Conservation (phyloP, 345 rosid species). For the Populus euphratica region DNA sequence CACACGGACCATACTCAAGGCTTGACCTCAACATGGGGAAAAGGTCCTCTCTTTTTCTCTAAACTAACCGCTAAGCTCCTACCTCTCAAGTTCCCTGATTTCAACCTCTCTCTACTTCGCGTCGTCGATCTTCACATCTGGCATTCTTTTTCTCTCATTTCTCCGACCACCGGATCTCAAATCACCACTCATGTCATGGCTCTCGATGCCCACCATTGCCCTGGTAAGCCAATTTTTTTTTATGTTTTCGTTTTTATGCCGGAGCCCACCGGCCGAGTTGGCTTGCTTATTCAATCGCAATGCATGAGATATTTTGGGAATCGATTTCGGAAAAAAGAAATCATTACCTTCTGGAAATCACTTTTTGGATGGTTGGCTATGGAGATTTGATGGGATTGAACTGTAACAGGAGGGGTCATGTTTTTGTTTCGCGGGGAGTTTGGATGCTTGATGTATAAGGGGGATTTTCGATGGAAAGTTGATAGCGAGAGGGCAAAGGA, state of each 20-base stretch:
- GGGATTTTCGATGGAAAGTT: constrained; percentile 71
- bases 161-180: constrained; percentile 41
- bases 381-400: background rate
- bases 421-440: constrained; percentile 69
- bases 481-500: constrained; percentile 25
- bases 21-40: constrained; percentile 51
- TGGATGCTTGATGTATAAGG: constrained; percentile 68
- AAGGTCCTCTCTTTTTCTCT: constrained; percentile 73
- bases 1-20: constrained; percentile 74
- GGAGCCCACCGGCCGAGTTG: no score
- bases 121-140: constrained; percentile 52
- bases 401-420: constrained; percentile 60
- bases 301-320: no score
- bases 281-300: no score
- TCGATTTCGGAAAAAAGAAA: no score
- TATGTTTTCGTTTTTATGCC: no score
- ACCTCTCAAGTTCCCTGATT: constrained; percentile 59
- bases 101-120: constrained; percentile 61
- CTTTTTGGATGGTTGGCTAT: no score
- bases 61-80: constrained; percentile 63
- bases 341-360: no score
- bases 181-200: constrained; percentile 47
- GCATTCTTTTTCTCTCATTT: constrained; percentile 48
- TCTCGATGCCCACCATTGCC: constrained; percentile 72
- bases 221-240: constrained; percentile 34